Conservation (phyloP, 2,329 filamentous ascomycete genomes). For the Ceratocystis variospora region DNA sequence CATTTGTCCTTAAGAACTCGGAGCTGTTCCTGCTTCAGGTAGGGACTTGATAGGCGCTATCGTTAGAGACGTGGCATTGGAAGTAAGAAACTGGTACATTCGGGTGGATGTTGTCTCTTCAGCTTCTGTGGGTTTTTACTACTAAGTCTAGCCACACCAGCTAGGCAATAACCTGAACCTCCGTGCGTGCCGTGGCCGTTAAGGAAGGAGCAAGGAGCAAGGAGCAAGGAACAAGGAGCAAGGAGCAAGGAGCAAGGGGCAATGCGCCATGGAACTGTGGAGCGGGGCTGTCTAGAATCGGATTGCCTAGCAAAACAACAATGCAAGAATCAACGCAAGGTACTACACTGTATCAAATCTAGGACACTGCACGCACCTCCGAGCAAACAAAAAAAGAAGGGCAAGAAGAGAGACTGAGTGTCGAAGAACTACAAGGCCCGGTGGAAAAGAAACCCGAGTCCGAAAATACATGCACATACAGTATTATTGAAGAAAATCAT, state of each 20-base stretch:
- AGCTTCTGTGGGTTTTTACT: too few species aligned
- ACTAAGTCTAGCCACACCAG: background rate
- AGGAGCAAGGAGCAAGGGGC: background rate
- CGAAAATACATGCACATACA: too few species aligned
- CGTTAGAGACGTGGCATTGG: too few species aligned
- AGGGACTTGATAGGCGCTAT: too few species aligned
- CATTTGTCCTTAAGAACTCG: too few species aligned
- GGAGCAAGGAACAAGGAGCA: background rate
- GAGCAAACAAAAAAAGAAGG: too few species aligned
- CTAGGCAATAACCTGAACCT: background rate
- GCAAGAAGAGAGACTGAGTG: background rate
- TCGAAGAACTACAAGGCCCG: too few species aligned
- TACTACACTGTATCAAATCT: background rate
- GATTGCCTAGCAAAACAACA: background rate
- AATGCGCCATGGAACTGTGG: background rate
- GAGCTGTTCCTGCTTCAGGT: too few species aligned
- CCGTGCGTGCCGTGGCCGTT: background rate
- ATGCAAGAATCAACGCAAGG: background rate
- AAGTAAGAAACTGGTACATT: too few species aligned
- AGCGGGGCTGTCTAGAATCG: background rate
- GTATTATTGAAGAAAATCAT: too few species aligned
- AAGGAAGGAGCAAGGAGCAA: background rate
- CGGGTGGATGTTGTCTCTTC: too few species aligned
- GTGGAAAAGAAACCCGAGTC: too few species aligned
- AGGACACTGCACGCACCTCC: background rate